These are phyloP conservation scores for Carex pumila DNA, from an alignment of 176 grass and related monocot genomes.

Conservation along the genomic window DNA sequence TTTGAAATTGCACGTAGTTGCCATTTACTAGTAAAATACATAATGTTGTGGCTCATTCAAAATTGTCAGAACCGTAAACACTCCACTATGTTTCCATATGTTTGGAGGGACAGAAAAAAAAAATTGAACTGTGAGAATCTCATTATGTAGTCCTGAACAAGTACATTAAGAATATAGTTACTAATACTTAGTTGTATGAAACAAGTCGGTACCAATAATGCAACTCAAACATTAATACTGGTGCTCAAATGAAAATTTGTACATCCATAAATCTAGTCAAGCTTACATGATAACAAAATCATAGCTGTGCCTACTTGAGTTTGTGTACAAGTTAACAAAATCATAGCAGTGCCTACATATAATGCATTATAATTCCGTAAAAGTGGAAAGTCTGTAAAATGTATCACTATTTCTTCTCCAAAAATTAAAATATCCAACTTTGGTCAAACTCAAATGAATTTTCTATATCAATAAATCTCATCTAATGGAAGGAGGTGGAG, in stretches of 20 bases:
- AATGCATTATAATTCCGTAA: not conserved
- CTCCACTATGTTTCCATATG: not conserved
- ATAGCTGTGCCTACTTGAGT: not conserved
- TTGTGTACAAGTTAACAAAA: not conserved
- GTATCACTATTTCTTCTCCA: not conserved
- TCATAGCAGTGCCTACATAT: not conserved
- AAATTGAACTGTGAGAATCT: not conserved
- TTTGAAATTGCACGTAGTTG: not conserved
- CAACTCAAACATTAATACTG: not conserved
- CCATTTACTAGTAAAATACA: not conserved
- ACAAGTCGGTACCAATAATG: not conserved
- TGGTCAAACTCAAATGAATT: not conserved
- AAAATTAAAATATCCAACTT: not conserved
- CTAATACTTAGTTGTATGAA: not conserved
- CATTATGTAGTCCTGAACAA: not conserved
- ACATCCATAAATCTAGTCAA: not conserved
- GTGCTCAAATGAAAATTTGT: not conserved
- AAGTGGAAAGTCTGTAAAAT: not conserved
- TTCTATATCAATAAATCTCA: not conserved
- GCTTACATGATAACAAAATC: not conserved
- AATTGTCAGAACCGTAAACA: not conserved
- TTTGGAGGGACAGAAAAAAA: not conserved
- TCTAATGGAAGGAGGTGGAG: not conserved
- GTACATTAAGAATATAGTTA: not conserved
- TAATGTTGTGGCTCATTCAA: not conserved